Evolutionary conservation across 495 filamentous ascomycete genomes (phyloP), one percentile per base, ranked within the genome.

Genomic region (Pseudotulostoma volvatum): DNA sequence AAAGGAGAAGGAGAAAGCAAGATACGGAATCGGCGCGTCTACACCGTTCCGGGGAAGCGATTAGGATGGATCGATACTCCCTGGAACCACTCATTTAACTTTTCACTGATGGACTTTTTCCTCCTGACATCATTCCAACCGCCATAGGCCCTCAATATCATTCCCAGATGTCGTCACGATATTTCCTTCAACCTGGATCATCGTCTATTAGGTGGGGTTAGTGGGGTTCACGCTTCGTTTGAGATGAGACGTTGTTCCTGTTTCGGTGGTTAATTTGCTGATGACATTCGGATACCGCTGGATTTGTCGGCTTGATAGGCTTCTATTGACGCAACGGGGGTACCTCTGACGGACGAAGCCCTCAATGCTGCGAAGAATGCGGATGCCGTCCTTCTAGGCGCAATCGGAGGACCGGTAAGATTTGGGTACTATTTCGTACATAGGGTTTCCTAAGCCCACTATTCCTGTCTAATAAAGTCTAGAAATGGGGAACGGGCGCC

Each of bases 401-500:
- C 90, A 42, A 93, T 97, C 51, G 90, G 90, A 47, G 90, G 90
- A 31, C 90, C 90, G 11, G 76, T 80, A 74, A 37, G 67, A n/a
- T n/a, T n/a, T n/a, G n/a, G n/a, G n/a, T n/a, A n/a, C n/a, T n/a
- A n/a, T n/a, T n/a, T 59, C 34, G 17, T 17, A 19, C 14, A 21
- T n/a, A n/a, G n/a, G n/a, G n/a, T n/a, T n/a, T n/a, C n/a, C n/a
- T n/a, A n/a, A n/a, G n/a, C n/a, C n/a, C n/a, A n/a, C n/a, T n/a
- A n/a, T n/a, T 33, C 40, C 31, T n/a, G n/a, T n/a, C n/a, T n/a
- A n/a, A n/a, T n/a, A n/a, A n/a, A n/a, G 5, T 20, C 30, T 37
- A 73, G 74, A 80, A 97, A 88, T 97, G 92, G 84, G 90, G 90
- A 40, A 86, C 82, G 3, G 83, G 84, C 44, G 54, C 72, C 37